Evolutionary conservation across 345 rosid species (phyloP), one percentile per base, ranked within the genome.

Genomic region (Citrus mangshanensis): DNA sequence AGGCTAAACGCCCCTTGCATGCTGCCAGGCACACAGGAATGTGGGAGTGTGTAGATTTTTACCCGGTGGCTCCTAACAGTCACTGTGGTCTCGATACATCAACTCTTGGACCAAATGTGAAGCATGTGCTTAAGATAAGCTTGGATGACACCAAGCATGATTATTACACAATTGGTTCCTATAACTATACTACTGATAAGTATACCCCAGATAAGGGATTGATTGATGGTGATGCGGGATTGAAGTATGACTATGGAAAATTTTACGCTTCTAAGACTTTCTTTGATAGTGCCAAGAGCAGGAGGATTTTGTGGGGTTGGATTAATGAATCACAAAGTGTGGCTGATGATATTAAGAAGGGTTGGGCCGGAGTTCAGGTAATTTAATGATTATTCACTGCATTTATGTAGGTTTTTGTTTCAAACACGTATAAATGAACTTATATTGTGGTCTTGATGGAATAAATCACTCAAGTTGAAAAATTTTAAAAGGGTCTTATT

Each of bases 1-100:
- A 82, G 59, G 75, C 91, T 1, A 10, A 49, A 3, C 74, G 77
- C 2, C 95, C 97, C 1, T 78, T 91, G 7, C 89, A 93, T 75
- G 89, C 90, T 21, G 86, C 82, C 8, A 67, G 77, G 22, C 85
- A 72, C 58, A 90, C 91, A 5, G 93, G 89, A 46, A 91, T 90
- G 94, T 93, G 98, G 98, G 97, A 95, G 79, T 93, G 96, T 69
- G 95, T 92, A 2, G 96, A 92, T 80, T 90, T 94, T 81, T 94
- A 77, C 79, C 93, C 93, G 0, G 93, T 93, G 24, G 27, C 66
- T 0, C 18, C 40, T 30, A 74, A 73, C 51, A 68, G 59, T 37
- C 7, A 30, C 1, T 21, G 19, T 16, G 89, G 91, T 21, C 74
- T 89, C 9, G 88, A 87, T 76, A 78, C 84, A 19, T 82, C 83